Evolutionary conservation across 805 yeast genomes (phyloP), one percentile per base, ranked within the genome.

Genomic region (Hyphopichia homilentoma): DNA sequence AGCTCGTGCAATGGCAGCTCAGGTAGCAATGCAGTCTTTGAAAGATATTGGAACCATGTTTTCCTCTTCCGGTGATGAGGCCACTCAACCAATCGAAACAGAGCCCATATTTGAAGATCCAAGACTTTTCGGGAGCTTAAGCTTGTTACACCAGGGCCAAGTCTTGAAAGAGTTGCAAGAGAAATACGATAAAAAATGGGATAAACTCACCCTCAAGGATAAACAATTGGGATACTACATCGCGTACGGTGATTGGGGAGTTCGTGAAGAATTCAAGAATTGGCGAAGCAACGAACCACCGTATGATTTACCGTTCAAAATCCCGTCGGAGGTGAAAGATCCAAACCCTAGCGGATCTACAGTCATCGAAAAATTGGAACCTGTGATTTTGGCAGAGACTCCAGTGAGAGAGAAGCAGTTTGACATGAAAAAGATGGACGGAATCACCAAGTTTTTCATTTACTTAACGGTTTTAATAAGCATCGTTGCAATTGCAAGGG

Each of bases 241-340:
- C 19, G 69, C 80, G 0, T 84, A 78, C 54, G 89, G 89, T 2
- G 65, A 80, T 29, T 75, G 83, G 70, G 93, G 88, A 0, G 80
- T 77, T 1, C 65, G 94, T 40, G 78, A 73, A 29, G 73, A 73
- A 14, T 70, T 81, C 34, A 56, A 59, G 30, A 65, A 65, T 41
- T 65, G 75, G 62, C 64, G 60, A 35, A 52, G 65, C n/a, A 41
- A 45, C 17, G 54, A 48, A 4, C 52, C 65, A 6, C 88, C 85
- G 1, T 70, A 68, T 29, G 87, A 81, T 51, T 59, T 81, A 34
- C 83, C 85, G 1, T 80, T 79, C 48, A 50, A 52, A 16, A 30
- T 61, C 3, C 76, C 80, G 1, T 45, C 60, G 2, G 54, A 65
- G 25, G 34, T 49, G 9, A 42, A 46, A 25, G 43, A 56, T 6